Evolutionary conservation across 2,329 filamentous ascomycete genomes (phyloP), one percentile per base, ranked within the genome.

Genomic region (Cordyceps cateniannulata): DNA sequence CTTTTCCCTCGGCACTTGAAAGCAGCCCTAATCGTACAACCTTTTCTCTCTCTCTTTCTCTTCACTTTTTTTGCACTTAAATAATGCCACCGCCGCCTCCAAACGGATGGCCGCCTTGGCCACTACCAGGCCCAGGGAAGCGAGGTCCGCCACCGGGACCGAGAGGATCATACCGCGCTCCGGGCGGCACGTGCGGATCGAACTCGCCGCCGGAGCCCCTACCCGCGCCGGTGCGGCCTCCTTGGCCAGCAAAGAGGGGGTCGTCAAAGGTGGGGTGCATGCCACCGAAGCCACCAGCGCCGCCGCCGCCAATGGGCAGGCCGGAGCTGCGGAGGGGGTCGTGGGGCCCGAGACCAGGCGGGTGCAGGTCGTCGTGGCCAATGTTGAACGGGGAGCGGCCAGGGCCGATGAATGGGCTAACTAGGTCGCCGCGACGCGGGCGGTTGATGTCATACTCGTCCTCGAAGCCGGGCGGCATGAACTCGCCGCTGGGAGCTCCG

Each of bases 231-330:
- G 71, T 77, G 1, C 74, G 73, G 10, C 77, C 74, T 7, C 77
- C 77, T 10, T 72, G 74, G 0, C 87, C 88, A 6, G 81, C 82
- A 70, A 96, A 96, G 52, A 97, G 74, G 7, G 91, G 91, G 70
- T 98, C 93, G 67, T 96, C 91, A 71, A 96, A 95, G 0, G 93
- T 96, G 1, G 95, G 95, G 73, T 97, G 90, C 95, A 99, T 99
- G 1, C 95, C 95, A 14, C 88, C 53, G 18, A 49, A 49, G 53
- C 53, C 53, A 12, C 45, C 38, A 42, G 2, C 38, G 18, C 57
- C 40, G 49, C 29, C 29, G 29, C 55, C 25, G 1, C 80, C 78
- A n/a, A 80, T 76, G 24, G 80, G 78, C 5, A 85, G 73, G 0
- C 84, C 81, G n/a, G 83, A 80, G 32, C 84, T 83, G 35, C 89